These are phyloP conservation scores for Triticum monococcum DNA, from an alignment of 176 grass and related monocot species.

Conservation along the genomic window DNA sequence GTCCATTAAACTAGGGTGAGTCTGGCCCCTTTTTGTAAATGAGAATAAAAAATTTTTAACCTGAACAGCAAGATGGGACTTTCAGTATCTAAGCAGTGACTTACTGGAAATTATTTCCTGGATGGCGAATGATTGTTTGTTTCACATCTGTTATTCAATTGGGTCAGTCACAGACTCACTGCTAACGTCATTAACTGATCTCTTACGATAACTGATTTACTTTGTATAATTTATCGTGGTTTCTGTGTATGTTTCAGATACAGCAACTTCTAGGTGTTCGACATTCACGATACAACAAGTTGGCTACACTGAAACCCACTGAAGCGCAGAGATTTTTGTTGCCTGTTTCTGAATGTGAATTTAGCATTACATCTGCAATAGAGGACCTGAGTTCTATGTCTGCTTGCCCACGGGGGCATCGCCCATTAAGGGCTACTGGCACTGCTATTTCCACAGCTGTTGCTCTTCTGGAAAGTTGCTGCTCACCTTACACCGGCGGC, in stretches of 20 bases:
- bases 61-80: not conserved
- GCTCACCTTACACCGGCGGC: conserved; percentile 55
- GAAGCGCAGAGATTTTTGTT: conserved; percentile 69
- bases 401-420: conserved; percentile 50
- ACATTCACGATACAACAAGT: conserved; percentile 47
- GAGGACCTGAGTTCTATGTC: conserved; percentile 68
- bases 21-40: not conserved
- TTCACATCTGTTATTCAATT: not conserved
- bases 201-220: not conserved
- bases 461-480: conserved; percentile 89
- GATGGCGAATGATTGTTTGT: not conserved
- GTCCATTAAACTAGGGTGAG: not conserved
- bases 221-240: not conserved
- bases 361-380: conserved; percentile 80
- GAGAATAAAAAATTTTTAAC: not conserved
- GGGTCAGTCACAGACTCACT: not conserved
- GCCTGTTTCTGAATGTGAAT: conserved; percentile 94
- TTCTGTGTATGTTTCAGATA: conserved; percentile 57
- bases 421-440: conserved; percentile 62
- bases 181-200: not conserved
- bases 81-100: not conserved
- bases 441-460: conserved; percentile 81
- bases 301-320: conserved; percentile 36
- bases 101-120: not conserved
- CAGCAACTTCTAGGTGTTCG: conserved; percentile 70